phyloP scores from a whole-genome alignment of 192 early-diverging fungal species.

The Rhizoclosmatium sp. region DNA sequence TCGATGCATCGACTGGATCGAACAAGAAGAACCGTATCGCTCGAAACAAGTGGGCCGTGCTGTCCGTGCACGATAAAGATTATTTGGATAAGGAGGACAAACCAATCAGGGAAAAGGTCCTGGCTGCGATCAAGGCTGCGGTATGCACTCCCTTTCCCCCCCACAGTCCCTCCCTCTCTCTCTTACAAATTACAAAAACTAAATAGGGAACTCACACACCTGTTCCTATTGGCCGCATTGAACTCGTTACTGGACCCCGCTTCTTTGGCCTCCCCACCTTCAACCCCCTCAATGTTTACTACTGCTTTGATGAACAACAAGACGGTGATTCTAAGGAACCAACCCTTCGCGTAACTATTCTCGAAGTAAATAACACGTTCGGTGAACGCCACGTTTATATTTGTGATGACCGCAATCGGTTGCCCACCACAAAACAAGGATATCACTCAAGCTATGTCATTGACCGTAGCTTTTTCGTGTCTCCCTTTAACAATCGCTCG shows the following conservation, averaged over 20 bases:
- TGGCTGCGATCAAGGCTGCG: conserved; percentile 22
- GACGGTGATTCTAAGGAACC: background rate
- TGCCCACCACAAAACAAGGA: conserved; percentile 19
- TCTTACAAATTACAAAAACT: no score
- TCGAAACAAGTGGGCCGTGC: conserved; percentile 21
- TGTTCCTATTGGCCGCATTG: conserved; percentile 40
- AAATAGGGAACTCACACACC: no score
- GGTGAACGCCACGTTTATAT: conserved; percentile 64
- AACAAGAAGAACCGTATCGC: background rate
- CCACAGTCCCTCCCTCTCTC: no score
- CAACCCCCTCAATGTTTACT: conserved; percentile 64
- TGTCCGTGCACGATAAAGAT: conserved; percentile 44
- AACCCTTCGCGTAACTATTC: conserved; percentile 39
- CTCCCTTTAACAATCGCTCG: conserved; percentile 59
- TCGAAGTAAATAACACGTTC: conserved; percentile 72
- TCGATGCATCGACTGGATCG: background rate
- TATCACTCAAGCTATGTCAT: conserved; percentile 38
- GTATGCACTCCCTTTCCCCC: background rate
- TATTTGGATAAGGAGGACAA: conserved; percentile 25
- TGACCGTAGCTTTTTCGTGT: conserved; percentile 53
- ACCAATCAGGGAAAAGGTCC: background rate
- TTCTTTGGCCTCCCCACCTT: conserved; percentile 55
- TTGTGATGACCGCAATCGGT: conserved; percentile 37
- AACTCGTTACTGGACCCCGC: conserved; percentile 61
- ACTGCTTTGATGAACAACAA: conserved; percentile 44